Conservation (phyloP, 75 land plant species). For the Azolla pinnata region DNA sequence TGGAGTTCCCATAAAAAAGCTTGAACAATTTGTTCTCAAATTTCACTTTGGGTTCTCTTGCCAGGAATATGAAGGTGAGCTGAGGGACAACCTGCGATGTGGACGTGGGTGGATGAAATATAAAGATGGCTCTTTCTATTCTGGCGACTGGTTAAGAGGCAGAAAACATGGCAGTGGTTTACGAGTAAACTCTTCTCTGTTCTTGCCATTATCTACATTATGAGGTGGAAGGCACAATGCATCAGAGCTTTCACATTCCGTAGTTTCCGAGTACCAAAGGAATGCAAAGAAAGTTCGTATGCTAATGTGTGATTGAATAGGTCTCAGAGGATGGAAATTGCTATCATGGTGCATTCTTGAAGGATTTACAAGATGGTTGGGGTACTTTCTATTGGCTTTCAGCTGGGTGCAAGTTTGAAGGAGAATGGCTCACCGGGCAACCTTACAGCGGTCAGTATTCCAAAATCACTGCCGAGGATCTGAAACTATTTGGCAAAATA, state of each 20-base stretch:
- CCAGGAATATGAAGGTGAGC: slow-evolving; percentile 27
- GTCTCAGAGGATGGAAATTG: slow-evolving; percentile 6
- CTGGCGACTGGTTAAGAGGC: slow-evolving; percentile 31
- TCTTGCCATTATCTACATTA: too few relatives aligned
- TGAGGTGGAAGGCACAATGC: too few relatives aligned
- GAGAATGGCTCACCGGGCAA: slow-evolving; percentile 9
- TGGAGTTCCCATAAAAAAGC: too few relatives aligned
- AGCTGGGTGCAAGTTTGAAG: slow-evolving; percentile 13
- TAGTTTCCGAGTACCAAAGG: too few relatives aligned
- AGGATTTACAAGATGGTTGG: slow-evolving; percentile 16
- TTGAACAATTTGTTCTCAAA: too few relatives aligned
- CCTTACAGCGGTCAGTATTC: slow-evolving; percentile 11
- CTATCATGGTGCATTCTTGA: slow-evolving; percentile 10
- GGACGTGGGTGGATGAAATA: slow-evolving; percentile 28
- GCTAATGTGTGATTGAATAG: too few relatives aligned
- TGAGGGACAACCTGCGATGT: slow-evolving; percentile 11
- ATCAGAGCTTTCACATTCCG: too few relatives aligned
- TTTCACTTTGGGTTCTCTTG: too few relatives aligned
- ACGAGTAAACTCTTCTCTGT: too few relatives aligned
- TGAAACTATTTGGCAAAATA: background rate
- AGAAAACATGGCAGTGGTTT: slow-evolving; percentile 33
- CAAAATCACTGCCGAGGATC: background rate
- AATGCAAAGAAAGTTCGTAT: too few relatives aligned
- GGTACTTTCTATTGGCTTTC: slow-evolving; percentile 13
- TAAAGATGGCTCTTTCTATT: slow-evolving; percentile 22